Evolutionary conservation across 345 rosid species (phyloP).

Genomic region (Mangifera indica): DNA sequence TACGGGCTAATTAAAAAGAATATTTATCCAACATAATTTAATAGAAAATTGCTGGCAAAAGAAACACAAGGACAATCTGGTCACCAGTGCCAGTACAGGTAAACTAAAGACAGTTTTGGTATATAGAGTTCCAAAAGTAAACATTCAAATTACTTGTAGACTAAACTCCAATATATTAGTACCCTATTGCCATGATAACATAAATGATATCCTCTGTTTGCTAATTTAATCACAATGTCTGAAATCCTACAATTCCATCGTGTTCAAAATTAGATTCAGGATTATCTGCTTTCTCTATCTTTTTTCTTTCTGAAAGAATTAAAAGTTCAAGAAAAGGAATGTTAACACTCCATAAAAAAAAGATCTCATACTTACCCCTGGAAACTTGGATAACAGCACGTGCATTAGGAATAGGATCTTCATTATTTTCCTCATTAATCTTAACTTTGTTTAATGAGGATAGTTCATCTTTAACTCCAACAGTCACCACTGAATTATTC

Average conservation of each 20-base stretch:
- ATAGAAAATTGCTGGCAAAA: neutral
- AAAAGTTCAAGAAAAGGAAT: conserved; percentile 5
- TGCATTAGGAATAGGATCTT: conserved; percentile 37
- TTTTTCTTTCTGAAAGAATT: neutral
- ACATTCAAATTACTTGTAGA: neutral
- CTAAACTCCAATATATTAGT: neutral
- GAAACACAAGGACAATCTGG: neutral
- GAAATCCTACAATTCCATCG: conserved; percentile 9
- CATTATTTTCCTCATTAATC: conserved; percentile 45
- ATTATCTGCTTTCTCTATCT: neutral
- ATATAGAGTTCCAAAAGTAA: neutral
- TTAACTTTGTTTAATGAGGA: conserved; percentile 35
- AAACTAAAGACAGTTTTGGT: neutral
- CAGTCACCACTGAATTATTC: conserved; percentile 29
- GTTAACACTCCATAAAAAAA: conserved; percentile 4
- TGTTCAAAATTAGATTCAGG: neutral
- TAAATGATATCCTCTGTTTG: too few species aligned
- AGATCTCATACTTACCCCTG: conserved; percentile 50
- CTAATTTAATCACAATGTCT: neutral
- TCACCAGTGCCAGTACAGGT: neutral
- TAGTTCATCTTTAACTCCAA: conserved; percentile 34
- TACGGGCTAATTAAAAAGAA: neutral
- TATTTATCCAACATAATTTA: neutral
- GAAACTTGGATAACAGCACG: conserved; percentile 37
- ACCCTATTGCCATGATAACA: neutral